phyloP scores from a whole-genome alignment of 2,329 filamentous ascomycete species.

The Colletotrichum lini region DNA sequence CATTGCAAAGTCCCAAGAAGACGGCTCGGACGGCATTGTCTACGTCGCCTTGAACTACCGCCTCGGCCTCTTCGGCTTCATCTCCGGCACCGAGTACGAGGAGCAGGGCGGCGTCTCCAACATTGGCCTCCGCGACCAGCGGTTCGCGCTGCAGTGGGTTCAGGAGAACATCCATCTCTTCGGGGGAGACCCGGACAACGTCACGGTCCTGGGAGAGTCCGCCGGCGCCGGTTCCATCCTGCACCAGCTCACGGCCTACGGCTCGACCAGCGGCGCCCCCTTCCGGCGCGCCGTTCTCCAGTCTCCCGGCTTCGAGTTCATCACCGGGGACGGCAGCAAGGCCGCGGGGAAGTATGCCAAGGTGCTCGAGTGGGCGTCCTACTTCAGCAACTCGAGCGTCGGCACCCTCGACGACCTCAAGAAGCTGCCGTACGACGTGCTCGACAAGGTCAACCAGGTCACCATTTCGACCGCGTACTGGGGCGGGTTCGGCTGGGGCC shows the following conservation, averaged over 20 bases:
- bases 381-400: conserved; percentile 7
- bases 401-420: background rate
- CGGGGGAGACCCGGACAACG: conserved; percentile 58
- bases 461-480: background rate
- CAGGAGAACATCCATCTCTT: conserved; percentile 59
- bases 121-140: conserved; percentile 55
- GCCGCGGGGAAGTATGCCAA: background rate
- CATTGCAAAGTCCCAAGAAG: conserved; percentile 39
- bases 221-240: background rate
- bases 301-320: background rate
- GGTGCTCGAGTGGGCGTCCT: background rate
- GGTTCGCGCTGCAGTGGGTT: conserved; percentile 61
- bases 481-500: conserved; percentile 5
- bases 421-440: background rate
- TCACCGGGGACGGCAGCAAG: background rate
- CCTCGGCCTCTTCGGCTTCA: conserved; percentile 60
- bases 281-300: background rate
- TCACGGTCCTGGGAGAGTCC: conserved; percentile 58
- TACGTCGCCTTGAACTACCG: conserved; percentile 60
- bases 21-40: conserved; percentile 54
- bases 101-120: conserved; percentile 55
- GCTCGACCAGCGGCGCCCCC: background rate
- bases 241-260: background rate
- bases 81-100: conserved; percentile 54
- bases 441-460: background rate